Evolutionary conservation across 2,329 filamentous ascomycete genomes (phyloP), one percentile per base, ranked within the genome.

Genomic region (Trematosphaeria pertusa): DNA sequence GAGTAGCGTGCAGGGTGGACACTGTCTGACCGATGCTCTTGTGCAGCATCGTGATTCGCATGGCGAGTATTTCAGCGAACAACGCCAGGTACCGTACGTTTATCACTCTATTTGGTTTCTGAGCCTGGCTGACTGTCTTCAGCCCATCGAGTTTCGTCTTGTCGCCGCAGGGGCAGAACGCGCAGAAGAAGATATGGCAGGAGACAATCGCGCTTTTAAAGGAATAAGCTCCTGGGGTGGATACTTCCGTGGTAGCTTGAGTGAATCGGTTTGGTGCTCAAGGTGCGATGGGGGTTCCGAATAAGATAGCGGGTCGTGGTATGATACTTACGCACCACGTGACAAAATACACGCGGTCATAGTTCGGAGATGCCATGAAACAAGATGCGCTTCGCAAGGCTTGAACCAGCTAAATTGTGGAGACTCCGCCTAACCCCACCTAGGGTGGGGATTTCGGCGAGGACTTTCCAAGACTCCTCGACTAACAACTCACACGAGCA

Each of bases 171-270:
- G 74, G 72, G 0, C 65, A 64, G 21, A 50, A 61, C 31, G 64
- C 74, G 14, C 70, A 71, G 45, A 62, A 61, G 11, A 70, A 67
- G 43, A 63, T 75, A 3, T 77, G 74, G 75, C 55, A 52, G 11
- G 75, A 78, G 46, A 71, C 76, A 8, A 42, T 69, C 15, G 43
- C 36, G 8, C 21, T 56, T 2, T 35, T 52, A 9, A 41, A 38
- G 17, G 28, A 52, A 17, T 41, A 52, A 22, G 41, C 33, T 5
- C 32, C 40, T 4, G 46, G 28, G 5, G 24, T 47, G 2, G 32
- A 47, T 14, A 42, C 22, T 15, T 19, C 36, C n/a, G 21, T 30
- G 3, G 28, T 30, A 24, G 31, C 14, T n/a, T n/a, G n/a, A n/a
- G n/a, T n/a, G n/a, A n/a, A n/a, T n/a, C n/a, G n/a, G n/a, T n/a